Evolutionary conservation across 192 early-diverging fungal species (phyloP), one percentile per base, ranked within the genome.

Genomic region (Phlyctochytrium bullatum): DNA sequence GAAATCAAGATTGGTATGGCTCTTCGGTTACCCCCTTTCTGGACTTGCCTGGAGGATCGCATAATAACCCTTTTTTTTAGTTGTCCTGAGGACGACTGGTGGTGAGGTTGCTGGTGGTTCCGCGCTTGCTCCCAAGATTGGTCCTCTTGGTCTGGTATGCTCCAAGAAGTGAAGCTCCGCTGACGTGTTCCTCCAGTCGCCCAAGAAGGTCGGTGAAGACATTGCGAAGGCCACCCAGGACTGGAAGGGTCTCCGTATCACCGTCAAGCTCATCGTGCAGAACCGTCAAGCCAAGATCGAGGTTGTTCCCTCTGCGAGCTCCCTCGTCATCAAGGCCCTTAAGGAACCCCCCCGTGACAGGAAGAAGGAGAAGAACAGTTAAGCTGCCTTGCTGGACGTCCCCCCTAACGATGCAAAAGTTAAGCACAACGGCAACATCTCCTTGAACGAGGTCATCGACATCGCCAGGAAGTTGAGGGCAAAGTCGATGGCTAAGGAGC

Each of bases 121-220:
- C 76, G 94, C 94, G 52, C 88, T 99, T 61, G 97, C 97, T 61
- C 95, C 97, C 80, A 99, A 99, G 92, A 93, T 99, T 72, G 97
- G 97, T 94, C 97, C 97, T 75, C 92, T 99, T 73, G 97, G 97
- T 97, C 83, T 91, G 61, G 80, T 77, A 47, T 47, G 40, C 40
- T 14, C 34, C 20, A 14, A 20, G 40, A 47, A 14, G 40, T 47
- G 40, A 20, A 47, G 40, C 40, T 47, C 36, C 40, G 35, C 2
- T 17, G 40, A 47, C 12, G 27, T 6, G 3, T 33, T 62, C 30
- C 24, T 24, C 35, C 58, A 90, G 66, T 92, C 95, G 61, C 97
- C 97, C 85, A 99, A 99, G 90, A 99, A 99, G 90, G 91, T 96
- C 62, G 97, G 97, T 88, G 97, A 99, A 87, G 97, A 99, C 80